Conservation (phyloP, 75 land plant species). For the Sequoiadendron giganteum region DNA sequence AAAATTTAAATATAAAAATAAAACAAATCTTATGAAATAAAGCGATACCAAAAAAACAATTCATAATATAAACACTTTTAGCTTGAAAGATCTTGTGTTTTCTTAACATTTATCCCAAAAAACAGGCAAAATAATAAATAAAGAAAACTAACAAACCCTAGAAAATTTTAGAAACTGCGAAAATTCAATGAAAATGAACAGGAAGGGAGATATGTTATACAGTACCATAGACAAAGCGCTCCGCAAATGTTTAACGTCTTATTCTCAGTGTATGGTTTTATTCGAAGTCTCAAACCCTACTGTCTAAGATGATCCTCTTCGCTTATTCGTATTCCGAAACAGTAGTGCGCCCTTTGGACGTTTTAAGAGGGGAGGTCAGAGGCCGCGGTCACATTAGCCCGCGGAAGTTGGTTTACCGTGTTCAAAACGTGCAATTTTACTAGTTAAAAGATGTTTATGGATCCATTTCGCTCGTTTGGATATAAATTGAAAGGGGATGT, state of each 20-base stretch:
- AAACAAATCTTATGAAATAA: not conserved
- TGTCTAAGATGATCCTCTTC: not conserved
- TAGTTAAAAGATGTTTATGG: too few relatives aligned
- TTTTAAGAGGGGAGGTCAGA: too few relatives aligned
- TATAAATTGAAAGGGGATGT: too few relatives aligned
- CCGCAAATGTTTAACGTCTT: not conserved
- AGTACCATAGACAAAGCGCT: not conserved
- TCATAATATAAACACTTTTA: not conserved
- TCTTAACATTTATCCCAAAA: not conserved
- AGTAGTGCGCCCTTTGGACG: too few relatives aligned
- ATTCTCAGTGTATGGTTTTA: not conserved
- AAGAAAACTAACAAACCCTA: not conserved
- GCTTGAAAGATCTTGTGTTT: not conserved
- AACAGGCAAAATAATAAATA: not conserved
- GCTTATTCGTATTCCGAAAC: not conserved
- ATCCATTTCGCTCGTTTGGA: too few relatives aligned
- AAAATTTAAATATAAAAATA: not conserved
- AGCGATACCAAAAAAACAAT: not conserved
- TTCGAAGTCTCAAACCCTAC: not conserved
- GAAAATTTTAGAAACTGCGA: not conserved
- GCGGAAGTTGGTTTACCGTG: too few relatives aligned
- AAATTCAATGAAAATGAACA: not conserved
- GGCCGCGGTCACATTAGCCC: too few relatives aligned
- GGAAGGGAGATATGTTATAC: not conserved
- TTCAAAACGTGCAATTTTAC: too few relatives aligned